Evolutionary conservation across 2,329 filamentous ascomycete species (phyloP).

Genomic region (Peltaster fructicola): DNA sequence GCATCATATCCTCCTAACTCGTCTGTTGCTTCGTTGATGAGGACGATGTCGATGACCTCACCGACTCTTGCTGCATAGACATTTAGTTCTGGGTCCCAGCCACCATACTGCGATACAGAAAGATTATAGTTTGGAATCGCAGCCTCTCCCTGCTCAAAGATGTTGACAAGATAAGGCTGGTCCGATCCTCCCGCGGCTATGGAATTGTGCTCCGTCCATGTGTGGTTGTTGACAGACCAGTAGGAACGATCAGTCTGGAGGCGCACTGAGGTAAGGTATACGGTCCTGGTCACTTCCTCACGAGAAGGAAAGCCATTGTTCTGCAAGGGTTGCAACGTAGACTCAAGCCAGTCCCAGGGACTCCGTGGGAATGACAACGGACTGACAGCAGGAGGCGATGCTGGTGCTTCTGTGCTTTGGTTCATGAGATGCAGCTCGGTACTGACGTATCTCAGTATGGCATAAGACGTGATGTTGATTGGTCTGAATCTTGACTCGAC

Average conservation of each 20-base stretch:
- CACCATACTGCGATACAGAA: conserved; percentile 29
- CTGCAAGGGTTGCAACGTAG: conserved; percentile 19
- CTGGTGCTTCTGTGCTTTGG: conserved; percentile 10
- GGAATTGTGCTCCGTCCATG: conserved; percentile 10
- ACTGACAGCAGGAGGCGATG: conserved; percentile 17
- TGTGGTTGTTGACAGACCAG: conserved; percentile 9
- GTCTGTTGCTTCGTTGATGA: conserved; percentile 1
- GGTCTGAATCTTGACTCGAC: conserved; percentile 35
- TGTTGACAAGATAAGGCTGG: conserved; percentile 34
- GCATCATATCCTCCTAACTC: conserved; percentile 21
- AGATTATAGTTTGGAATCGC: conserved; percentile 35
- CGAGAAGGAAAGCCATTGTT: conserved; percentile 18
- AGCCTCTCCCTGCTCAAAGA: conserved; percentile 30
- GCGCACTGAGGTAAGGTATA: conserved; percentile 13
- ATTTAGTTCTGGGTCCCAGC: conserved; percentile 35
- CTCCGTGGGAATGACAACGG: too few species aligned
- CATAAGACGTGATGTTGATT: conserved; percentile 29
- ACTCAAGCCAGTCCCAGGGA: conserved; percentile 23
- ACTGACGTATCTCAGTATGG: conserved; percentile 28
- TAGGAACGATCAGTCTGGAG: conserved; percentile 4
- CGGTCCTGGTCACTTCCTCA: conserved; percentile 18
- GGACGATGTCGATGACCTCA: conserved; percentile 35
- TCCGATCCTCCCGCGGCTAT: conserved; percentile 7
- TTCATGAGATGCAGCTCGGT: conserved; percentile 6
- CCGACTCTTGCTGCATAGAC: conserved; percentile 37